Evolutionary conservation across 495 filamentous ascomycete genomes (phyloP), one percentile per base, ranked within the genome.

Genomic region (Penicillium parvum): DNA sequence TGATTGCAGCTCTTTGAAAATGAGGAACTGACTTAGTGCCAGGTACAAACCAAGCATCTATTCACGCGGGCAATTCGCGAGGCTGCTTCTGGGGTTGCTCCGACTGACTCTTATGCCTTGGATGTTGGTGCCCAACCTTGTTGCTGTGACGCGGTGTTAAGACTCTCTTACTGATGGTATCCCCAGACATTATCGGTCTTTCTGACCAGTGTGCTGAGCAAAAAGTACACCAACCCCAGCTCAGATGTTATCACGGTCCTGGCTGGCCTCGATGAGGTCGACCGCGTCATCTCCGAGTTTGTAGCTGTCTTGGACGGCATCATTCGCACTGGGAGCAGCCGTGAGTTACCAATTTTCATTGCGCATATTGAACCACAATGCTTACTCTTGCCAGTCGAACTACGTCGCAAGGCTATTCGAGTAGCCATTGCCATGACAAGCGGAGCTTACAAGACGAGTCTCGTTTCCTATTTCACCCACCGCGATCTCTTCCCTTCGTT

Each of bases 391-490:
- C 33, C 40, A 90, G 85, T 86, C 49, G 79, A 84, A 37, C 49
- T 92, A 9, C 79, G 89, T 14, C 74, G 80, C 45, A 90, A 87
- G 54, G 92, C 89, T 3, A 80, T 96, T 32, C 75, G 83, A 55
- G 81, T 86, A 10, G 85, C 90, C 5, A 73, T 96, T 27, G 83
- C 89, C 2, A 82, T 95, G 43, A 81, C 85, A n/a, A 86, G 90
- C 20, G 89, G 90, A 17, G 90, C 89, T 37, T 97, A 95, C 62
- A 88, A 92, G 60, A 98, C 92, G 3, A 89, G 85, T 43, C 71
- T 98, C 21, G 74, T 96, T 32, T 91, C 90, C 2, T 98, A 97
- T 61, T 92, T 98, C 58, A 95, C 88, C 16, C 89, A 97, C 55
- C 74, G 90, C 42, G 92, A 98, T 69, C 72, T 97, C 15, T 97